Percentiles rank a stretch among this genome's conserved stretches.
Conservation (phyloP, 2,329 filamentous ascomycete genomes). For the Ilyonectria mors-panacis region DNA sequence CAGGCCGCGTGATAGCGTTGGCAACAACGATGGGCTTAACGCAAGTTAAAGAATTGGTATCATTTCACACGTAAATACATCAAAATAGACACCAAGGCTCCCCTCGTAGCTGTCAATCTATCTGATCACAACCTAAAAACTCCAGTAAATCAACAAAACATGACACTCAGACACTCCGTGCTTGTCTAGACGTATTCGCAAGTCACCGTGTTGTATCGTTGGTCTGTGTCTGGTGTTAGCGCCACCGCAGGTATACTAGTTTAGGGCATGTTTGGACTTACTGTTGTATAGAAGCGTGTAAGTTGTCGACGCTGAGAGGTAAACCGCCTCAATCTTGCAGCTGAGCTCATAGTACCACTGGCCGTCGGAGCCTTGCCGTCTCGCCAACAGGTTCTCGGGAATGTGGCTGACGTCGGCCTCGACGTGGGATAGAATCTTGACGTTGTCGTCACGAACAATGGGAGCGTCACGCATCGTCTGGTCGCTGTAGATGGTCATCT, state of each 20-base stretch:
- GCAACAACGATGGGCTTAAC: not conserved
- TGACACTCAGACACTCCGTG: not conserved
- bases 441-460: constrained; percentile 54
- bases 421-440: constrained; percentile 54
- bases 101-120: constrained; percentile 29
- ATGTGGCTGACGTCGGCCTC: constrained; percentile 60
- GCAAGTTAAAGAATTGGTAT: constrained; percentile 28
- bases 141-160: constrained; percentile 22
- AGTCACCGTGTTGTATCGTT: constrained; percentile 59
- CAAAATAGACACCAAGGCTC: constrained; percentile 19
- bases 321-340: constrained; percentile 59
- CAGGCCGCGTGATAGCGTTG: not conserved
- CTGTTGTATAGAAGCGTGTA: constrained; percentile 62
- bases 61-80: constrained; percentile 31
- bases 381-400: constrained; percentile 53
- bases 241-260: not conserved
- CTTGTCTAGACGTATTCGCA: constrained; percentile 58
- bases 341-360: constrained; percentile 58
- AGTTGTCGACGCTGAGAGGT: constrained; percentile 58
- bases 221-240: constrained; percentile 49
- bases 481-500: constrained; percentile 56
- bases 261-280: constrained; percentile 40
- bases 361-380: constrained; percentile 55
- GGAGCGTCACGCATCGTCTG: constrained; percentile 51
- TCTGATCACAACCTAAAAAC: constrained; percentile 23